These are phyloP conservation scores for Fraxinus baroniana DNA, from an alignment of 305 asterid genomes.

Conservation along the genomic window DNA sequence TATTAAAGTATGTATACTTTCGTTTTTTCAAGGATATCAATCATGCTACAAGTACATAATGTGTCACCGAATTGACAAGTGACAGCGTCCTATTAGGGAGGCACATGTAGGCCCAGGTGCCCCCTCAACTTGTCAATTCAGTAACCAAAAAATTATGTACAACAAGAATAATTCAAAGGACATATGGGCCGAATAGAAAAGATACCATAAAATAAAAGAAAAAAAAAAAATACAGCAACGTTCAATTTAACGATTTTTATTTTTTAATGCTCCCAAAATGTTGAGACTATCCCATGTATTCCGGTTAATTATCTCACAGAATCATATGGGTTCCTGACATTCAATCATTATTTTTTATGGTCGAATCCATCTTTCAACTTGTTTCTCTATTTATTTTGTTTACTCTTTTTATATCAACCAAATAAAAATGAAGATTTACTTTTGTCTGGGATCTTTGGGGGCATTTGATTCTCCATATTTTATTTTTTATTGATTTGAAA, in stretches of 20 bases:
- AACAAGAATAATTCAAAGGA: background rate
- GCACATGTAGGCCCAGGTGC: no score
- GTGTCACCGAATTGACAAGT: no score
- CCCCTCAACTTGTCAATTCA: no score
- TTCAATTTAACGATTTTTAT: background rate
- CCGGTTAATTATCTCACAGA: conserved; percentile 18
- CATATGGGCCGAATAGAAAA: background rate
- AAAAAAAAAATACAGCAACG: background rate
- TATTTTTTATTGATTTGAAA: no score
- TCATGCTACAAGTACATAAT: no score
- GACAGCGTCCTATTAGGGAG: no score
- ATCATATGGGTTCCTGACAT: conserved; percentile 17
- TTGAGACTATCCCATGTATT: conserved; percentile 27
- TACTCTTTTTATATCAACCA: background rate
- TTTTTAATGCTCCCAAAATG: background rate
- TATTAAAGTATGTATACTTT: background rate
- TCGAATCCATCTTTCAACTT: background rate
- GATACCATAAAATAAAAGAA: background rate
- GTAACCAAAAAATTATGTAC: no score
- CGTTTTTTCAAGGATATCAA: no score
- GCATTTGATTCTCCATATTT: conserved; percentile 18
- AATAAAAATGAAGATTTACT: conserved; percentile 2
- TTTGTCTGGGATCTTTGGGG: conserved; percentile 28
- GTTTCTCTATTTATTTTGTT: background rate
- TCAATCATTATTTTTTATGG: conserved; percentile 6